These are phyloP conservation scores for Mortierella hygrophila DNA, from an alignment of 192 early-diverging fungal species.

Conservation along the genomic window DNA sequence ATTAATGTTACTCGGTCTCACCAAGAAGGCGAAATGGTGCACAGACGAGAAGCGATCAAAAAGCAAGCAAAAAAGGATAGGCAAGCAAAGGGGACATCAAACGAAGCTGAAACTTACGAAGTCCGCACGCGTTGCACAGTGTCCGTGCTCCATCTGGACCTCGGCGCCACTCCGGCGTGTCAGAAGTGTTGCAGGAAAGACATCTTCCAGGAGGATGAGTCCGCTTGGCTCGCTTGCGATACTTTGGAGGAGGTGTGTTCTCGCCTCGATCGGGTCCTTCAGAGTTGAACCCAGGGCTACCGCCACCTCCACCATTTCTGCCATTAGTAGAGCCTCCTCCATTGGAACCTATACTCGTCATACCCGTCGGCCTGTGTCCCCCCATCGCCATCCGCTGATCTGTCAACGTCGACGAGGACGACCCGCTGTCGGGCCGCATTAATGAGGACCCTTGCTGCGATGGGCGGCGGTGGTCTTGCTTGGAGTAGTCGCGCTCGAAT, in stretches of 20 bases:
- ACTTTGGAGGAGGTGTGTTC: conserved; percentile 27
- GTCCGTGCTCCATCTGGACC: conserved; percentile 93
- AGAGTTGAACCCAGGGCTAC: not conserved
- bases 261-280: not conserved
- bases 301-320: not conserved
- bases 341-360: not conserved
- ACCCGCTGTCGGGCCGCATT: not conserved
- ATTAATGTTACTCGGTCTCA: no score
- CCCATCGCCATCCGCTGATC: not conserved
- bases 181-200: conserved; percentile 84
- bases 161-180: conserved; percentile 95
- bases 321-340: not conserved
- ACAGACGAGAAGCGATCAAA: no score
- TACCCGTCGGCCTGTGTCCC: not conserved
- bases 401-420: not conserved
- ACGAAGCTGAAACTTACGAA: conserved; percentile 70
- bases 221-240: conserved; percentile 60
- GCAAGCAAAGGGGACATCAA: not conserved
- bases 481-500: not conserved
- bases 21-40: not conserved
- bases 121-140: conserved; percentile 95
- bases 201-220: conserved; percentile 76
- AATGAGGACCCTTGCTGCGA: not conserved
- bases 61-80: no score
- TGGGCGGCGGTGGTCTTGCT: not conserved